These are phyloP conservation scores for Saccharomyces hybrid DNA, from an alignment of 1,139 yeast species.

Conservation along the genomic window DNA sequence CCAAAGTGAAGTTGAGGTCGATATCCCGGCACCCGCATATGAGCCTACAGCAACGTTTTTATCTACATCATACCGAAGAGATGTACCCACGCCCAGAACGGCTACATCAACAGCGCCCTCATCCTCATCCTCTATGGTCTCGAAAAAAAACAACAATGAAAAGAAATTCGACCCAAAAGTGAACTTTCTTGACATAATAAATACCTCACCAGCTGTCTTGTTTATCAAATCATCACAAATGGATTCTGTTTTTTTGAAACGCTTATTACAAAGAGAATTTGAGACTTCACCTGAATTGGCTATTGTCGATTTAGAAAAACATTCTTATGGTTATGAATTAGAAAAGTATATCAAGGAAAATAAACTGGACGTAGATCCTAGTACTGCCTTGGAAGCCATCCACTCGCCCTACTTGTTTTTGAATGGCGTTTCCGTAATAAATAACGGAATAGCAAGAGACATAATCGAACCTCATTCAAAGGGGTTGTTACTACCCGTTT, in stretches of 20 bases:
- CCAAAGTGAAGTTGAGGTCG: conserved; percentile 3
- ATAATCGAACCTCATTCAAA: conserved; percentile 12
- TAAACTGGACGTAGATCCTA: conserved; percentile 6
- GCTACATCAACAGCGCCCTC: neutral
- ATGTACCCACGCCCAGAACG: neutral
- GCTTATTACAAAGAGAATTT: conserved; percentile 49
- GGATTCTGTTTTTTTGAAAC: conserved; percentile 53
- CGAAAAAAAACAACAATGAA: neutral
- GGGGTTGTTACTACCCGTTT: conserved; percentile 11
- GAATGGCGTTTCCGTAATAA: conserved; percentile 23
- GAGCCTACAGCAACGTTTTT: neutral
- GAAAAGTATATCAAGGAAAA: conserved; percentile 39
- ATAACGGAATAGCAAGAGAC: conserved; percentile 13
- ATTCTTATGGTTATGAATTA: conserved; percentile 47
- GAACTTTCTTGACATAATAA: conserved; percentile 14
- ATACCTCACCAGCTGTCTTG: conserved; percentile 19
- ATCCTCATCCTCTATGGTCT: neutral
- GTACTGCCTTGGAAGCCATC: neutral
- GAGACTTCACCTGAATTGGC: conserved; percentile 58
- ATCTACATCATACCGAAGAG: neutral
- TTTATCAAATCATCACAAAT: conserved; percentile 13
- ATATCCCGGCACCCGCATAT: neutral
- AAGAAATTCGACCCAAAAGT: conserved; percentile 6
- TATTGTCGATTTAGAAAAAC: conserved; percentile 67
- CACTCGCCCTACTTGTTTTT: conserved; percentile 21